Evolutionary conservation across 441 rosid species (phyloP).

Genomic region (Euphorbia corollata): DNA sequence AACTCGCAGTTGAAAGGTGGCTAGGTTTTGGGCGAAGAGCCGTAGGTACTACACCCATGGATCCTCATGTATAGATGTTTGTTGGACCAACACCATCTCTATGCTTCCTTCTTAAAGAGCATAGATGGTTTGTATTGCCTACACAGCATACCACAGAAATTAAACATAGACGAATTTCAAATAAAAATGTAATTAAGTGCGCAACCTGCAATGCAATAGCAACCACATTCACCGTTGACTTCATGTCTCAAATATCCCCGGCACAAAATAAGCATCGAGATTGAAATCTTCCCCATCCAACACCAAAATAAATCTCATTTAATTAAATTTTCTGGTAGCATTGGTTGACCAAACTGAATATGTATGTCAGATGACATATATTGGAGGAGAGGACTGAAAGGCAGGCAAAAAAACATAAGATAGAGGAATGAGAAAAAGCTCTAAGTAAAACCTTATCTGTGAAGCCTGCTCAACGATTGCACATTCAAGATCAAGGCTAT

Average conservation of each 20-base stretch:
- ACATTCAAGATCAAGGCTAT: slow-evolving; percentile 98
- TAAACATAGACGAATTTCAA: no score
- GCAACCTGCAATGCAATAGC: not conserved
- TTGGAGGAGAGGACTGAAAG: not conserved
- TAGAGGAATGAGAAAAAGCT: not conserved
- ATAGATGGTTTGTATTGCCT: slow-evolving; percentile 94
- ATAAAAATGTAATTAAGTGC: no score
- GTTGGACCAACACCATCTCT: slow-evolving; percentile 72
- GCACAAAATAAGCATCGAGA: not conserved
- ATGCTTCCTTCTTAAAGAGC: slow-evolving; percentile 71
- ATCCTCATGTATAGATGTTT: slow-evolving; percentile 50
- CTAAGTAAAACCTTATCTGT: slow-evolving; percentile 69
- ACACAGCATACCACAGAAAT: not conserved
- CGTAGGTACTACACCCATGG: slow-evolving; percentile 75
- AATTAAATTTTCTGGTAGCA: not conserved
- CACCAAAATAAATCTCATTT: not conserved
- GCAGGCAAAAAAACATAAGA: not conserved
- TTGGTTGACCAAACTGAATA: not conserved
- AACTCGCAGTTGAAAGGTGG: slow-evolving; percentile 84
- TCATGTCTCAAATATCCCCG: not conserved
- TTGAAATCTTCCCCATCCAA: not conserved
- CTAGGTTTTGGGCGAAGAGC: slow-evolving; percentile 95
- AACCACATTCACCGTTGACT: no score
- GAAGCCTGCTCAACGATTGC: slow-evolving; percentile 97
- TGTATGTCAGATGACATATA: no score